A percentile compares a stretch with the other conserved stretches of the same genome.
Evolutionary conservation across 1,139 yeast species (phyloP).

Genomic region (Suhomyces terraborum): DNA sequence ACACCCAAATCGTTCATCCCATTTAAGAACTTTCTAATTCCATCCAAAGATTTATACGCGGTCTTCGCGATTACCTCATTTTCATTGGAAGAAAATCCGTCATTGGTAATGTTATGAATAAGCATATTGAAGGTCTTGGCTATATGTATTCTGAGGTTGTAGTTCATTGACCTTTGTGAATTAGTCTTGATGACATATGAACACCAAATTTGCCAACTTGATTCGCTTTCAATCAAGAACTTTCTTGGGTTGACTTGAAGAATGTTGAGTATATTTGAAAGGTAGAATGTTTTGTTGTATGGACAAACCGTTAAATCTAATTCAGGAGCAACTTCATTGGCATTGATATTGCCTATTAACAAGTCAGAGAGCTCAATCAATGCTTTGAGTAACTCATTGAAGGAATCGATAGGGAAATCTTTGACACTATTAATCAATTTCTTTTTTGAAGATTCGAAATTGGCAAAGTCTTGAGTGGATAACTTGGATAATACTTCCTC

Average conservation of each 20-base stretch:
- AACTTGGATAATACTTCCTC: constrained; percentile 31
- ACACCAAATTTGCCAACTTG: constrained; percentile 50
- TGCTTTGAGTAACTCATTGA: constrained; percentile 45
- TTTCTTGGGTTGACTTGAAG: constrained; percentile 52
- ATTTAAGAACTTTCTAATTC: constrained; percentile 36
- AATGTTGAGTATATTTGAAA: constrained; percentile 45
- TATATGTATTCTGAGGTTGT: constrained; percentile 48
- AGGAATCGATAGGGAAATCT: constrained; percentile 54
- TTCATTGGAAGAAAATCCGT: constrained; percentile 41
- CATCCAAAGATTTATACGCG: constrained; percentile 39
- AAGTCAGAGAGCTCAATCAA: constrained; percentile 46
- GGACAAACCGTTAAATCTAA: constrained; percentile 29
- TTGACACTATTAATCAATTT: constrained; percentile 64
- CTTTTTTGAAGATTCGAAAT: constrained; percentile 56
- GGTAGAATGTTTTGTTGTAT: constrained; percentile 44
- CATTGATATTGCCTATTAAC: constrained; percentile 14
- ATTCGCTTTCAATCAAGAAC: constrained; percentile 42
- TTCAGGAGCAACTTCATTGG: constrained; percentile 1
- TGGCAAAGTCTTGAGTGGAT: constrained; percentile 47
- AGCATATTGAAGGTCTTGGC: constrained; percentile 53
- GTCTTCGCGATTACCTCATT: constrained; percentile 25
- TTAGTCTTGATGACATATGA: constrained; percentile 44
- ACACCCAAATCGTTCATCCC: constrained; percentile 38
- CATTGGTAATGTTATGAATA: constrained; percentile 47
- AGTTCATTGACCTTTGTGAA: constrained; percentile 39